phyloP scores from a whole-genome alignment of 768 basidiomycete genomes.

The Vararia minispora region DNA sequence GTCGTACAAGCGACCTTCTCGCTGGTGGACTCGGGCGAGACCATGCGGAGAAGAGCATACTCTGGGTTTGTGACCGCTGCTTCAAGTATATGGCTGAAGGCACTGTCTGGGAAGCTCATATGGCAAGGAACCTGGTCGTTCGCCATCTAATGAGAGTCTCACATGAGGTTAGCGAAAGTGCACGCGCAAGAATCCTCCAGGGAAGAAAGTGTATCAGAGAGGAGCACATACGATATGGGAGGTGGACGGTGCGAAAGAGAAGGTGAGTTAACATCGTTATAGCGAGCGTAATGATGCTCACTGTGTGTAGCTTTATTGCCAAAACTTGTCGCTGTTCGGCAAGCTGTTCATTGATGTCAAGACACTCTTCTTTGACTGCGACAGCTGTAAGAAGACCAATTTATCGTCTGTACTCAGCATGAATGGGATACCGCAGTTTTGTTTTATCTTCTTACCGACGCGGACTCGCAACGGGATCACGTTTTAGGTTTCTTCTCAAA shows the following conservation, averaged over 20 bases:
- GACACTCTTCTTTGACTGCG: conserved; percentile 84
- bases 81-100: conserved; percentile 93
- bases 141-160: not conserved
- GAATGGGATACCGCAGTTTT: conserved; percentile 38
- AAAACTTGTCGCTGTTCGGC: conserved; percentile 90
- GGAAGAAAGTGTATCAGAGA: conserved; percentile 80
- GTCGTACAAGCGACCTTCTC: conserved; percentile 63
- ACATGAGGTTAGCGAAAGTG: conserved; percentile 48
- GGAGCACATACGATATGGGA: conserved; percentile 92
- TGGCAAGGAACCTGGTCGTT: conserved; percentile 28
- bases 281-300: conserved; percentile 3
- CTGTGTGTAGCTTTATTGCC: conserved; percentile 73
- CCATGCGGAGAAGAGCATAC: conserved; percentile 34
- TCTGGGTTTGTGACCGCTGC: conserved; percentile 88
- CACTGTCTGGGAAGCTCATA: conserved; percentile 58
- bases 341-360: conserved; percentile 99
- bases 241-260: conserved; percentile 80
- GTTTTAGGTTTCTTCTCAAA: conserved; percentile 75
- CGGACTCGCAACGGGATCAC: conserved; percentile 65
- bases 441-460: conserved; percentile 90
- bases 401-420: not conserved
- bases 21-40: conserved; percentile 48
- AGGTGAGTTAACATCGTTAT: conserved; percentile 35
- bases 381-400: conserved; percentile 52
- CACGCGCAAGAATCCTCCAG: conserved; percentile 63